phyloP scores from a whole-genome alignment of 805 yeast species.

The Starmerella potacharoeniae region DNA sequence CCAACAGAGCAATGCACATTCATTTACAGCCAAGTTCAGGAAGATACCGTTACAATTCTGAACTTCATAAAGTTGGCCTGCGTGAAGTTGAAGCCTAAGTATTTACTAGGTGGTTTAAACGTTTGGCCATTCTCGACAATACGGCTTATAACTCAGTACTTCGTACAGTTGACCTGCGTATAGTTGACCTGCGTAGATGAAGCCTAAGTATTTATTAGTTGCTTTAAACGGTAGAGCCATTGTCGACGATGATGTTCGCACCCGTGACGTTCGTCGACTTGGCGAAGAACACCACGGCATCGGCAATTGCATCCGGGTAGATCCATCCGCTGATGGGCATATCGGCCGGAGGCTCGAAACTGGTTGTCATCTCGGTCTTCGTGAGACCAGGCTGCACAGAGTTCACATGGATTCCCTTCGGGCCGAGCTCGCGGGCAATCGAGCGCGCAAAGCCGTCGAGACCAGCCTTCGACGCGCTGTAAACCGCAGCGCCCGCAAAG shows the following conservation, averaged over 20 bases:
- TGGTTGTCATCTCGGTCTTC: conserved; percentile 48
- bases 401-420: conserved; percentile 47
- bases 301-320: conserved; percentile 14
- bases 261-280: conserved; percentile 15
- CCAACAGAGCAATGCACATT: no score
- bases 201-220: no score
- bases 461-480: conserved; percentile 64
- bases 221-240: conserved; percentile 6
- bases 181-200: no score
- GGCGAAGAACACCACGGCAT: conserved; percentile 15
- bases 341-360: conserved; percentile 1
- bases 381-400: conserved; percentile 55
- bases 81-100: no score
- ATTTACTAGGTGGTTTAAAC: neutral
- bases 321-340: conserved; percentile 14
- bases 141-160: no score
- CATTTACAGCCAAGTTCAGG: neutral
- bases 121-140: conserved; percentile 16
- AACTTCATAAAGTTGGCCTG: no score
- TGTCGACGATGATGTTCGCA: conserved; percentile 14
- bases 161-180: no score
- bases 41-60: no score
- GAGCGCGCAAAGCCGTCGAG: conserved; percentile 48
- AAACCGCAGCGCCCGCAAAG: conserved; percentile 46
- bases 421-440: conserved; percentile 47